Conservation (phyloP, 129 eudicot species). For the Flaveria bidentis region DNA sequence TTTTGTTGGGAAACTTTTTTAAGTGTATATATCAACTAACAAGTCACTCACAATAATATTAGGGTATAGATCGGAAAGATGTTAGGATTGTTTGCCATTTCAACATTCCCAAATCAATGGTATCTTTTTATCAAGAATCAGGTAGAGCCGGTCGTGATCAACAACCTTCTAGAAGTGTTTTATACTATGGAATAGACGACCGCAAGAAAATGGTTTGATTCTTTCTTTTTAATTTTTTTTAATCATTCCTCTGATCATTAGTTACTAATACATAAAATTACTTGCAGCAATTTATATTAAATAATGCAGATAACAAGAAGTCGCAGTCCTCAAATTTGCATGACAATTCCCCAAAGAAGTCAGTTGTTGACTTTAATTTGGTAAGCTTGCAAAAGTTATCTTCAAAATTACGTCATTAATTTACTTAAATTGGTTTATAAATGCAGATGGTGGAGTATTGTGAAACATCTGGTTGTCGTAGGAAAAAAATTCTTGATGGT, state of each 20-base stretch:
- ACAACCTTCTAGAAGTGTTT: slow-evolving; percentile 67
- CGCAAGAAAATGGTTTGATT: slow-evolving; percentile 76
- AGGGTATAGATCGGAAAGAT: slow-evolving; percentile 98
- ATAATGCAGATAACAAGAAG: slow-evolving; percentile 68
- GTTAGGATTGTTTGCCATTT: slow-evolving; percentile 91
- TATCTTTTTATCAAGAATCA: slow-evolving; percentile 92
- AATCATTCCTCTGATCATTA: not conserved
- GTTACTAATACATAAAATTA: not conserved
- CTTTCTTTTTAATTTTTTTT: not conserved
- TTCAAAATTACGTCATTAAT: slow-evolving; percentile 13
- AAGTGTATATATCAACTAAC: slow-evolving; percentile 10
- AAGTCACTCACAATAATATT: slow-evolving; percentile 11
- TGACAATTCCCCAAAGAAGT: slow-evolving; percentile 59
- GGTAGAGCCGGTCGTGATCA: slow-evolving; percentile 99
- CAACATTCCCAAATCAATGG: slow-evolving; percentile 98
- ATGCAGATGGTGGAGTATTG: slow-evolving; percentile 90
- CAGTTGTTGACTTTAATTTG: slow-evolving; percentile 66
- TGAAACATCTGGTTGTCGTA: slow-evolving; percentile 81
- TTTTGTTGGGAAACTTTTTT: not conserved
- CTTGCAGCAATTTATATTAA: slow-evolving; percentile 77
- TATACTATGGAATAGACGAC: slow-evolving; percentile 92
- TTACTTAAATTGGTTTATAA: slow-evolving; percentile 16
- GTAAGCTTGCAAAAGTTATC: slow-evolving; percentile 39
- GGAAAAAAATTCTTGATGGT: slow-evolving; percentile 79
- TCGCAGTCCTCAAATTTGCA: slow-evolving; percentile 52